phyloP scores from a whole-genome alignment of 2,329 filamentous ascomycete genomes.

The Diaporthe vexans region DNA sequence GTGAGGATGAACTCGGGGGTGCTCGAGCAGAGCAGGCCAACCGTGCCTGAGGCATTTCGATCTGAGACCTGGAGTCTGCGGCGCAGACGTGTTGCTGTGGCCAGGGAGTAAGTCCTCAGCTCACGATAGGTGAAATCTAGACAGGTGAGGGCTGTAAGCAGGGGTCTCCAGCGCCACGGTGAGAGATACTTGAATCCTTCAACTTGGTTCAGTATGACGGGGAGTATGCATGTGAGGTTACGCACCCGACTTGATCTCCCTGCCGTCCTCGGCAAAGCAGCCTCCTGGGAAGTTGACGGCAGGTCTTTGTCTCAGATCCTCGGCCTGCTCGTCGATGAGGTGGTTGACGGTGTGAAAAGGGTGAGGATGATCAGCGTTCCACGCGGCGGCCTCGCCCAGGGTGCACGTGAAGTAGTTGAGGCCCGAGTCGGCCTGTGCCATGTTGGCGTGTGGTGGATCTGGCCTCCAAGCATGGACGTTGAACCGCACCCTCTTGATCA shows the following conservation, averaged over 20 bases:
- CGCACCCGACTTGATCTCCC: slow-evolving; percentile 40
- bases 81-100: slow-evolving; percentile 35
- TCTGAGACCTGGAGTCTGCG: slow-evolving; percentile 37
- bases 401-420: slow-evolving; percentile 73
- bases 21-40: slow-evolving; percentile 70
- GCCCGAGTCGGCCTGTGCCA: neutral
- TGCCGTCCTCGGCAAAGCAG: slow-evolving; percentile 36
- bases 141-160: neutral
- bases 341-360: slow-evolving; percentile 61
- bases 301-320: slow-evolving; percentile 52
- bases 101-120: slow-evolving; percentile 49
- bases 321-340: slow-evolving; percentile 64
- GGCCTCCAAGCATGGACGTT: slow-evolving; percentile 19
- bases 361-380: slow-evolving; percentile 51
- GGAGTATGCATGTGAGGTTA: slow-evolving; percentile 59
- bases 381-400: slow-evolving; percentile 65
- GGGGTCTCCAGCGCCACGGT: slow-evolving; percentile 20
- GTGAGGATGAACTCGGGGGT: slow-evolving; percentile 69
- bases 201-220: neutral
- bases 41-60: slow-evolving; percentile 36
- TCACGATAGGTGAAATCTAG: slow-evolving; percentile 49
- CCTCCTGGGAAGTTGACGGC: slow-evolving; percentile 51
- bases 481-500: slow-evolving; percentile 37
- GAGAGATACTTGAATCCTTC: neutral
- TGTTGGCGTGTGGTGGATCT: neutral